Percentiles rank a stretch among this genome's conserved stretches.
These are phyloP conservation scores for Apiospora phragmitis DNA, from an alignment of 2,329 filamentous ascomycete genomes.

Conservation along the genomic window DNA sequence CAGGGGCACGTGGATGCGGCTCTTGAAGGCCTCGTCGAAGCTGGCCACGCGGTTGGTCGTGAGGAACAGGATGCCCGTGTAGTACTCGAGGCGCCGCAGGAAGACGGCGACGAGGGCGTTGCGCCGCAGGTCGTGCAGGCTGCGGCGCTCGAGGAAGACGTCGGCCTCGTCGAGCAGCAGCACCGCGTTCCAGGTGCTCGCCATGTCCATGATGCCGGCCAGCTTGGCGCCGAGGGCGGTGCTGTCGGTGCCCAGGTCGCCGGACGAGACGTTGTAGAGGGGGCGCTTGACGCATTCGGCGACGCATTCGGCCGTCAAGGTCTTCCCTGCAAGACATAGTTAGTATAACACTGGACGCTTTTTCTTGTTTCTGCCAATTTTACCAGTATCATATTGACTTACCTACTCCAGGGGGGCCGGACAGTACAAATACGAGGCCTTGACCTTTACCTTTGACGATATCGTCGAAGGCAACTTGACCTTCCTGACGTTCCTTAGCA, in stretches of 20 bases:
- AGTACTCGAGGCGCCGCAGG: slow-evolving; percentile 20
- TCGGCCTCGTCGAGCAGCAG: slow-evolving; percentile 34
- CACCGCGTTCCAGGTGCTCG: slow-evolving; percentile 39
- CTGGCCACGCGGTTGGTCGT: slow-evolving; percentile 23
- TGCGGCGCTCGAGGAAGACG: slow-evolving; percentile 36
- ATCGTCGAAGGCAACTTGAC: slow-evolving; percentile 3
- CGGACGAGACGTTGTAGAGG: slow-evolving; percentile 33
- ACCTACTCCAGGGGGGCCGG: slow-evolving; percentile 41
- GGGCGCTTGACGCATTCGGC: slow-evolving; percentile 35
- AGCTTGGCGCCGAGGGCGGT: slow-evolving; percentile 24
- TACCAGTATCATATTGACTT: slow-evolving; percentile 8
- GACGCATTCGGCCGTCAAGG: slow-evolving; percentile 37
- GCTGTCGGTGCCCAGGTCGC: slow-evolving; percentile 31
- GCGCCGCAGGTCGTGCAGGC: slow-evolving; percentile 16
- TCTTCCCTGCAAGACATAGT: slow-evolving; percentile 30
- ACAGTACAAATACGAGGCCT: slow-evolving; percentile 45
- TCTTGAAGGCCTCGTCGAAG: slow-evolving; percentile 28
- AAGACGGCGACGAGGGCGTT: slow-evolving; percentile 23
- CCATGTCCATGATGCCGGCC: slow-evolving; percentile 36
- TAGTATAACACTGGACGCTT: background rate
- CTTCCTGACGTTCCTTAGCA: background rate
- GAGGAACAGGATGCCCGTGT: slow-evolving; percentile 22
- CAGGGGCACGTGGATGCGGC: slow-evolving; percentile 24
- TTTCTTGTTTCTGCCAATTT: slow-evolving; percentile 16
- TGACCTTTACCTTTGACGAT: slow-evolving; percentile 24